Percentiles rank a stretch among this genome's conserved stretches.
These are phyloP conservation scores for Gardenia jasminoides DNA, from an alignment of 257 asterid species.

Conservation along the genomic window DNA sequence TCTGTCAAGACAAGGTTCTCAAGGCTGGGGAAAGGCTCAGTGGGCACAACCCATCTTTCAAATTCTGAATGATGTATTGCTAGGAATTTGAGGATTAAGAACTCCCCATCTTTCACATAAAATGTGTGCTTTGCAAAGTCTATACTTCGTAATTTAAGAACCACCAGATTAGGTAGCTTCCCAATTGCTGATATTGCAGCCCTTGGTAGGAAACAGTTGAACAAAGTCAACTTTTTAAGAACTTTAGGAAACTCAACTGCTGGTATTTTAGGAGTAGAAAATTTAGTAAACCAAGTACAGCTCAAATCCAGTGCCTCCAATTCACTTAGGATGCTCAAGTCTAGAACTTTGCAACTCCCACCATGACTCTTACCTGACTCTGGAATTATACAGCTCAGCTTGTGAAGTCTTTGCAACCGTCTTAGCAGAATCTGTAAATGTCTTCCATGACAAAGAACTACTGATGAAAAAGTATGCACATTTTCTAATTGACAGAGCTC, in stretches of 20 bases:
- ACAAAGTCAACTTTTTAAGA: conserved; percentile 4
- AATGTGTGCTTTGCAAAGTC: conserved; percentile 2
- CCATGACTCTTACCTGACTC: no score
- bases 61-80: background rate
- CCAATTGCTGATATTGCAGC: conserved; percentile 9
- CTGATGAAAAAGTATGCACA: background rate
- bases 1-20: conserved; percentile 12
- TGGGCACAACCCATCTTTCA: conserved; percentile 5
- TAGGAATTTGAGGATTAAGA: conserved; percentile 15
- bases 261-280: no score
- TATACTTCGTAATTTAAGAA: background rate
- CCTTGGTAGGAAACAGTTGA: conserved; percentile 5
- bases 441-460: background rate
- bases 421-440: background rate
- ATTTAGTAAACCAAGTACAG: no score
- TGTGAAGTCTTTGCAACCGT: conserved; percentile 6
- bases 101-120: background rate
- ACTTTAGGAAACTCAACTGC: background rate
- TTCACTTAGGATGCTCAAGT: background rate
- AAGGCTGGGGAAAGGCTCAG: conserved; percentile 11
- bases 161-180: conserved; percentile 8
- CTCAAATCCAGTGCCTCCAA: background rate
- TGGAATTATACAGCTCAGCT: background rate
- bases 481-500: background rate
- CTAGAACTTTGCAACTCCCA: background rate